A percentile compares a stretch with the other conserved stretches of the same genome.
These are phyloP conservation scores for Colletotrichum endophyticum DNA, from an alignment of 2,329 filamentous ascomycete species.

Conservation along the genomic window DNA sequence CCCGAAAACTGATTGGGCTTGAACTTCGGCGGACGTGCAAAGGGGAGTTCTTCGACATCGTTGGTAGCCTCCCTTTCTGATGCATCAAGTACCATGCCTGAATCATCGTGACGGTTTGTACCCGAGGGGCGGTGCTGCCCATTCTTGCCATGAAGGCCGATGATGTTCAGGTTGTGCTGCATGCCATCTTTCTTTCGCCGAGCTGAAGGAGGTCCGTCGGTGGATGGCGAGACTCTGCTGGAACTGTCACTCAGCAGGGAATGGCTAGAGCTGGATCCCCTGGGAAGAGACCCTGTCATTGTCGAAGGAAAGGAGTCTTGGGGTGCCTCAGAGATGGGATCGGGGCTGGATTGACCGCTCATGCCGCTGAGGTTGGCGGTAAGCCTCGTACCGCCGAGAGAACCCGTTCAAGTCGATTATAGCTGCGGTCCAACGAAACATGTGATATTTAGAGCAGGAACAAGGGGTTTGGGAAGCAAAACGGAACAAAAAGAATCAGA, in stretches of 20 bases:
- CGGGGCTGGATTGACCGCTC: neutral
- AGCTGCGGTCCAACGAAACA: neutral
- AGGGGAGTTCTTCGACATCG: neutral
- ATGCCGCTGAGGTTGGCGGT: neutral
- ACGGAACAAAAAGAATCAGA: neutral
- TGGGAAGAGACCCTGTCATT: neutral
- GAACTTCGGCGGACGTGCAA: neutral
- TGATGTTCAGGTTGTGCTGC: neutral
- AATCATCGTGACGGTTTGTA: neutral
- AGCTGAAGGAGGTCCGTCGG: neutral
- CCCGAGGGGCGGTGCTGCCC: neutral
- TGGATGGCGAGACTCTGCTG: neutral
- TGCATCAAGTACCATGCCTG: neutral
- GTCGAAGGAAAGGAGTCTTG: neutral
- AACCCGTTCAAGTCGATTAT: neutral
- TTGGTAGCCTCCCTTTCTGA: neutral
- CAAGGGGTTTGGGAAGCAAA: neutral
- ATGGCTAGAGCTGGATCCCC: neutral
- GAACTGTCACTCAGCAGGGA: neutral
- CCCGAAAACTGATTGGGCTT: slow-evolving; percentile 13
- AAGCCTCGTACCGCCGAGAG: neutral
- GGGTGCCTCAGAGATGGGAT: neutral
- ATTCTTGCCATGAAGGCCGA: neutral
- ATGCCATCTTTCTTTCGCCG: neutral
- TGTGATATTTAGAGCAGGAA: neutral